These are phyloP conservation scores for Wickerhamiella sorbophila DNA, from an alignment of 805 yeast species.

Conservation along the genomic window DNA sequence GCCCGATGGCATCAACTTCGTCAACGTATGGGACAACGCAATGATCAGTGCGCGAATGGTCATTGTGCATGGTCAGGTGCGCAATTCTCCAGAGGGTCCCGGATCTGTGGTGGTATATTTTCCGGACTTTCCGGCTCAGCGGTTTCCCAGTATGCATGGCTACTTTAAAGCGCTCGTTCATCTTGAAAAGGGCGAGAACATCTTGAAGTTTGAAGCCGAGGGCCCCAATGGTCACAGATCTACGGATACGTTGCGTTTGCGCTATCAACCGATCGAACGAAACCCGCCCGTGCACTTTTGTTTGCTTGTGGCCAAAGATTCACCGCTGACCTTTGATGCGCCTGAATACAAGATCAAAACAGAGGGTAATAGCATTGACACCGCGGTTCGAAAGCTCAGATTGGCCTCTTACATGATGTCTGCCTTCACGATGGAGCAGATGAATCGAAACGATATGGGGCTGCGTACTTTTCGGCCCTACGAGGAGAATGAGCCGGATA, in stretches of 20 bases:
- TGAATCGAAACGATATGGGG: constrained; percentile 66
- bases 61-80: constrained; percentile 26
- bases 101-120: constrained; percentile 32
- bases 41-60: constrained; percentile 22
- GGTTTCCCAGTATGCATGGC: constrained; percentile 53
- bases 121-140: constrained; percentile 49
- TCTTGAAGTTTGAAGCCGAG: constrained; percentile 32
- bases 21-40: constrained; percentile 21
- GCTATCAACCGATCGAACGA: constrained; percentile 41
- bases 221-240: constrained; percentile 9
- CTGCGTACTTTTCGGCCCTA: constrained; percentile 61
- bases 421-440: constrained; percentile 82
- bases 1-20: constrained; percentile 14
- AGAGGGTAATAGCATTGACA: constrained; percentile 53
- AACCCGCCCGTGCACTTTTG: constrained; percentile 76
- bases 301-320: constrained; percentile 60
- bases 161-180: constrained; percentile 65
- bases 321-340: constrained; percentile 55
- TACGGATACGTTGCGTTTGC: constrained; percentile 25
- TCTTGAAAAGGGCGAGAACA: constrained; percentile 55
- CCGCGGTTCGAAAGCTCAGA: constrained; percentile 60
- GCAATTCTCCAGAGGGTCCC: constrained; percentile 20
- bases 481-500: constrained; percentile 45
- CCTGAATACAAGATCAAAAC: constrained; percentile 29
- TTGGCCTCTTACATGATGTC: constrained; percentile 82